These are phyloP conservation scores for Trichopus zeylanicus DNA, from an alignment of 116 monocot genomes.

Conservation along the genomic window DNA sequence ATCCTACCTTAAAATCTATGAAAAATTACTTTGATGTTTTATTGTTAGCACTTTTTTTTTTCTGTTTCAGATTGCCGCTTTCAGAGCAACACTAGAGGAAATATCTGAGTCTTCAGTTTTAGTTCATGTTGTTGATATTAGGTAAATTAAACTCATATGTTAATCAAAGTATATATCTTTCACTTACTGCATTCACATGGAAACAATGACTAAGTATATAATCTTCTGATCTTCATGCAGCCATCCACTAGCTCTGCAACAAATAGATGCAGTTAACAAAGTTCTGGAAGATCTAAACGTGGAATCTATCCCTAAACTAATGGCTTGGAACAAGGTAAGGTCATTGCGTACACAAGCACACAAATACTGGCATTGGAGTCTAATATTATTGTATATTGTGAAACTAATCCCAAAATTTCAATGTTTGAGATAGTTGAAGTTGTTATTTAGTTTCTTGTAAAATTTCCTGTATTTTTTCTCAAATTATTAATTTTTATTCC, in stretches of 20 bases:
- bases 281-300: slow-evolving; percentile 84
- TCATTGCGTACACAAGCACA: background rate
- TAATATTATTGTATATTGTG: background rate
- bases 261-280: slow-evolving; percentile 77
- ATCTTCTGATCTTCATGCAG: slow-evolving; percentile 31
- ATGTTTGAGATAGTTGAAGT: too few relatives aligned
- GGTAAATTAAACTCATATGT: slow-evolving; percentile 22
- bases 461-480: too few relatives aligned
- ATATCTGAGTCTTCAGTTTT: slow-evolving; percentile 90
- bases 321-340: slow-evolving; percentile 95
- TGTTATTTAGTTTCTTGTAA: too few relatives aligned
- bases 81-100: slow-evolving; percentile 96
- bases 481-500: background rate
- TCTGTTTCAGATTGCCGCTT: slow-evolving; percentile 79
- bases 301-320: slow-evolving; percentile 71
- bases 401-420: too few relatives aligned
- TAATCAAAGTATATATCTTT: background rate
- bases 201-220: background rate
- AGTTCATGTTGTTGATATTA: slow-evolving; percentile 95
- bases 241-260: slow-evolving; percentile 84
- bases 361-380: background rate
- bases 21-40: slow-evolving; percentile 3
- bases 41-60: background rate
- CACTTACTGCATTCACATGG: too few relatives aligned
- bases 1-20: too few relatives aligned